Evolutionary conservation across 2,329 filamentous ascomycete genomes (phyloP).

Genomic region (Zymoseptoria passerinii): DNA sequence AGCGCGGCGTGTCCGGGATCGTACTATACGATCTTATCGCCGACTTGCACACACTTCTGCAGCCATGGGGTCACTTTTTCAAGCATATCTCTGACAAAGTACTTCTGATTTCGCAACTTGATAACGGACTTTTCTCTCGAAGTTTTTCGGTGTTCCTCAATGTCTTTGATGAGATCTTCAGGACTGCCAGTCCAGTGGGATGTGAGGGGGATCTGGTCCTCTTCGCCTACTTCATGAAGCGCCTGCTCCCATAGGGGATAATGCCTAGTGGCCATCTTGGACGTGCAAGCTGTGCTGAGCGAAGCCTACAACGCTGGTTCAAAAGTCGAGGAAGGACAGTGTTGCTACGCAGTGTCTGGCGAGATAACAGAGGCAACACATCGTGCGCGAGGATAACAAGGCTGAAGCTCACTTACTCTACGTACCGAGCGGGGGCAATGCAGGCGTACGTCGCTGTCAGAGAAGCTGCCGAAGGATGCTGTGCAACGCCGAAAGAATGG

Average conservation of each 20-base stretch:
- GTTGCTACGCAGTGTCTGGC: background rate
- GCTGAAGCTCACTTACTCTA: background rate
- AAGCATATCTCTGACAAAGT: conserved; percentile 21
- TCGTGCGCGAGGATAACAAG: background rate
- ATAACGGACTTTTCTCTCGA: background rate
- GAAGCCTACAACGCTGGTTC: too few species aligned
- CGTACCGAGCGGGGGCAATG: background rate
- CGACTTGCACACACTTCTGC: conserved; percentile 25
- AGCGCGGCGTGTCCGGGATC: conserved; percentile 29
- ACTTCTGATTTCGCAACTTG: background rate
- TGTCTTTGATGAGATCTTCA: background rate
- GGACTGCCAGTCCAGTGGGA: background rate
- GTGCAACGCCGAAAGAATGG: too few species aligned
- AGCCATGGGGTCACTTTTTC: conserved; percentile 24
- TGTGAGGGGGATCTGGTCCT: background rate
- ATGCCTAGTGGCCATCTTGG: background rate
- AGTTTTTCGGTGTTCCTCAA: background rate
- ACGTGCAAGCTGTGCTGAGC: too few species aligned
- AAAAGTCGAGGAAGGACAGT: too few species aligned
- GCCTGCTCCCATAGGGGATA: background rate
- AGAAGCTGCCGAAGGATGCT: background rate
- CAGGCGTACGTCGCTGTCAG: background rate
- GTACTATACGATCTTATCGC: conserved; percentile 28
- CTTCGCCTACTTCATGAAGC: background rate
- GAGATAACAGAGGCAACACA: background rate